Evolutionary conservation across 225 moss, liverwort and hornwort species (phyloP).

Genomic region (Straminergon stramineum): DNA sequence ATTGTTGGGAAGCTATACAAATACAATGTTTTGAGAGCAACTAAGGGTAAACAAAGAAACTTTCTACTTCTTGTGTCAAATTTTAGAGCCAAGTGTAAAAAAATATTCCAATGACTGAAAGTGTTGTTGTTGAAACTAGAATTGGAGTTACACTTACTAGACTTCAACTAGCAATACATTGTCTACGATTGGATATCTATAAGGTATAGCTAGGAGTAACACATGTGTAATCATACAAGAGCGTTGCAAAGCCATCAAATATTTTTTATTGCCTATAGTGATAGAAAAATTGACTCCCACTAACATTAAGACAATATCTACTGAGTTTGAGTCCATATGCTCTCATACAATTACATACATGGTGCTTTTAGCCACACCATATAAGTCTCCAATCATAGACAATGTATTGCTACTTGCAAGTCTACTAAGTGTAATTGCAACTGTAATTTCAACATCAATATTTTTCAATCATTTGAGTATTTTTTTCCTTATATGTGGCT

Average conservation of each 20-base stretch:
- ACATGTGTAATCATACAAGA: rapidly evolving
- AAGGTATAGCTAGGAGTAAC: background rate
- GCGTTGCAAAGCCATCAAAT: background rate
- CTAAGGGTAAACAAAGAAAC: background rate
- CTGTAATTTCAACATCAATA: no score
- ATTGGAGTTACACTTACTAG: background rate
- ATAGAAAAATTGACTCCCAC: background rate
- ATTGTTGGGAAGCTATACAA: no score
- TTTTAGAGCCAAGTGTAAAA: background rate
- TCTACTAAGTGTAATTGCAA: no score
- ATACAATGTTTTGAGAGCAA: background rate
- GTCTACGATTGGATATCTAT: background rate
- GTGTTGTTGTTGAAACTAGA: background rate
- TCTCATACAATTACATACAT: no score
- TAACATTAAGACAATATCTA: rapidly evolving
- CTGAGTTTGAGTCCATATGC: background rate
- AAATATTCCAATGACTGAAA: background rate
- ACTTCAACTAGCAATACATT: background rate
- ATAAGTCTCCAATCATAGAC: no score
- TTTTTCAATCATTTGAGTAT: no score
- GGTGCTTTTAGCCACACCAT: no score
- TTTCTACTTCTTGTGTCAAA: background rate
- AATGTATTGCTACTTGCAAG: no score
- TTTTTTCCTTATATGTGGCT: no score
- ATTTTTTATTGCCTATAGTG: background rate